Conservation (phyloP, 495 filamentous ascomycete genomes). For the Durotheca rogersii region DNA sequence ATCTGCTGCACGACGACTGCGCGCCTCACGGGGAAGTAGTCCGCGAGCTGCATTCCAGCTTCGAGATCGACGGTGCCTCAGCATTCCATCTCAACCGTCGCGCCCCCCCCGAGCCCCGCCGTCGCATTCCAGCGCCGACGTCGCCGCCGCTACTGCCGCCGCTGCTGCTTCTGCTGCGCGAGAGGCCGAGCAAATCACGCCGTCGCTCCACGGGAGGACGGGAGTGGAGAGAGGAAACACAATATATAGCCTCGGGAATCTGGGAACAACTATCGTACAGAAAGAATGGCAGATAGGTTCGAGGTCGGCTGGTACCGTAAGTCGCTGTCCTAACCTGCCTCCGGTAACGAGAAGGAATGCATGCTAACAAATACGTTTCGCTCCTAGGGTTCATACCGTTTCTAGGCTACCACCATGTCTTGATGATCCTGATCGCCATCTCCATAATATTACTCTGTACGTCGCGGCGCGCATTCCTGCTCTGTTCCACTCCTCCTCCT, state of each 20-base stretch:
- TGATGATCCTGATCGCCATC: slow-evolving; percentile 95
- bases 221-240: slow-evolving; percentile 39
- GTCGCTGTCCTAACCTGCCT: slow-evolving; percentile 22
- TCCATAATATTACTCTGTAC: slow-evolving; percentile 93
- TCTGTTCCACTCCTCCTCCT: neutral
- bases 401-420: slow-evolving; percentile 96
- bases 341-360: neutral
- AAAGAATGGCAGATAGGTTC: slow-evolving; percentile 38
- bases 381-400: slow-evolving; percentile 80
- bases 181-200: slow-evolving; percentile 29
- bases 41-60: slow-evolving; percentile 21
- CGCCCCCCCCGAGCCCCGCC: slow-evolving; percentile 13
- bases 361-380: slow-evolving; percentile 26
- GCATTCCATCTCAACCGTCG: slow-evolving; percentile 30
- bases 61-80: slow-evolving; percentile 29
- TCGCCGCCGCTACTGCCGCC: no score
- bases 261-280: slow-evolving; percentile 9
- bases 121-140: slow-evolving; percentile 32
- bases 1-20: slow-evolving; percentile 13
- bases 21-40: neutral
- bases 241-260: slow-evolving; percentile 27
- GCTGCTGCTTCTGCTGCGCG: slow-evolving; percentile 30
- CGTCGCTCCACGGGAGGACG: slow-evolving; percentile 45
- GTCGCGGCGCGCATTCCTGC: no score
- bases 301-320: slow-evolving; percentile 51